Conservation (phyloP, 768 basidiomycete species). For the Amanita exitialis region DNA sequence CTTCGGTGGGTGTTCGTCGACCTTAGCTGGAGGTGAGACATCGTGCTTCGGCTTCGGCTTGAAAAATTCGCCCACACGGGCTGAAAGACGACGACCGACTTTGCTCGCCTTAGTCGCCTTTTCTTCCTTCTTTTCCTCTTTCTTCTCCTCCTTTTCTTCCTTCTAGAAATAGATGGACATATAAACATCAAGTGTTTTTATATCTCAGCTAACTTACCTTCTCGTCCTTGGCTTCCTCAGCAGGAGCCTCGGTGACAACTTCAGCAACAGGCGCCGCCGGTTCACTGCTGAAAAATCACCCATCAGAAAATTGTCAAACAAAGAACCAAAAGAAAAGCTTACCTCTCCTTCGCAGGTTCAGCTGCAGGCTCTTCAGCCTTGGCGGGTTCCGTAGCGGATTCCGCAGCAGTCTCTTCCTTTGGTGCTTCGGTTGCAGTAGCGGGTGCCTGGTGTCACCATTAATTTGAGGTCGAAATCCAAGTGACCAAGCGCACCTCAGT, state of each 20-base stretch:
- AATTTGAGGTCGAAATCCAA: conserved; percentile 8
- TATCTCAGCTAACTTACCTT: conserved; percentile 29
- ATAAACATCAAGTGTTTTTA: neutral
- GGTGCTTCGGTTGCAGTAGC: conserved; percentile 27
- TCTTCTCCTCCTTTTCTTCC: conserved; percentile 35
- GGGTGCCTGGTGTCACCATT: neutral
- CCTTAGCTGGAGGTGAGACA: conserved; percentile 62
- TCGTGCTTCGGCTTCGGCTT: conserved; percentile 62
- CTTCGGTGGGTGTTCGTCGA: conserved; percentile 83
- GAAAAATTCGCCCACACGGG: conserved; percentile 78
- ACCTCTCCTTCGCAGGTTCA: conserved; percentile 70
- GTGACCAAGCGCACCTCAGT: conserved; percentile 28
- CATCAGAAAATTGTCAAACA: conserved; percentile 8
- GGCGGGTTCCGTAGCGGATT: conserved; percentile 22
- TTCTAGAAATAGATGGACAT: neutral
- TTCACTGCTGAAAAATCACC: conserved; percentile 29
- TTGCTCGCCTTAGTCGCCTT: conserved; percentile 44
- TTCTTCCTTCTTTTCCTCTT: conserved; percentile 36
- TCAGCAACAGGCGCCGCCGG: conserved; percentile 30
- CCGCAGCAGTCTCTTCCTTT: conserved; percentile 34
- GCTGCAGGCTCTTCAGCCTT: conserved; percentile 35
- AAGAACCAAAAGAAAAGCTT: conserved; percentile 17
- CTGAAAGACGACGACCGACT: conserved; percentile 75
- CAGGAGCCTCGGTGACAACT: conserved; percentile 34
- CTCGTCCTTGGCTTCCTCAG: conserved; percentile 49